These are phyloP conservation scores for Fusarium secorum DNA, from an alignment of 2,329 filamentous ascomycete genomes.

Conservation along the genomic window DNA sequence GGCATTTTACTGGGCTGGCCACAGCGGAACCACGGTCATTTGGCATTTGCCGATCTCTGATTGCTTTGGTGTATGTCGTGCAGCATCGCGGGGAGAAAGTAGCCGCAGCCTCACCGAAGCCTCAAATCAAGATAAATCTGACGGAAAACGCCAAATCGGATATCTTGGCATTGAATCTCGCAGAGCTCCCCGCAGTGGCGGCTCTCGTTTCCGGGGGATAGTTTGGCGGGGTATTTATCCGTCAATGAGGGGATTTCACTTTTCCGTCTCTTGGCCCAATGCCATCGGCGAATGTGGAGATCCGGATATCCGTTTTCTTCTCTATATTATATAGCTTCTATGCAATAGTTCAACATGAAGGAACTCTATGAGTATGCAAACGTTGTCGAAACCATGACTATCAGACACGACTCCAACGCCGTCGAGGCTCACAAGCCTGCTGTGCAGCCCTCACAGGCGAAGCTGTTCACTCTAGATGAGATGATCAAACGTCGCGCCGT, in stretches of 20 bases:
- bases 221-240: not conserved
- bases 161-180: not conserved
- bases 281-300: not conserved
- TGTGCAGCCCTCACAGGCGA: slow-evolving; percentile 10
- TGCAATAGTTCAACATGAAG: not conserved
- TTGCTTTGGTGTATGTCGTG: not conserved
- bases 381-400: slow-evolving; percentile 23
- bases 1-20: rapidly evolving
- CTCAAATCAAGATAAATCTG: not conserved
- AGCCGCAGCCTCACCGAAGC: not conserved
- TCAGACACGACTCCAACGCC: slow-evolving; percentile 30
- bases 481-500: slow-evolving; percentile 26
- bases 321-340: slow-evolving; percentile 7
- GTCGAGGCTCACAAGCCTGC: slow-evolving; percentile 9
- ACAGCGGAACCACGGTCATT: rapidly evolving
- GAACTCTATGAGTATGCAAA: rapidly evolving
- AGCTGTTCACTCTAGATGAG: slow-evolving; percentile 34
- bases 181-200: not conserved
- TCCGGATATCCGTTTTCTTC: not conserved
- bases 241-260: slow-evolving; percentile 7
- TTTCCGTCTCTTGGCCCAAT: slow-evolving; percentile 3
- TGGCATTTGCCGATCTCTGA: not conserved
- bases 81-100: not conserved
- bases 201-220: not conserved
- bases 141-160: slow-evolving; percentile 15